Evolutionary conservation across 495 filamentous ascomycete species (phyloP), one percentile per base, ranked within the genome.

Genomic region (Stereocaulon alpinum): DNA sequence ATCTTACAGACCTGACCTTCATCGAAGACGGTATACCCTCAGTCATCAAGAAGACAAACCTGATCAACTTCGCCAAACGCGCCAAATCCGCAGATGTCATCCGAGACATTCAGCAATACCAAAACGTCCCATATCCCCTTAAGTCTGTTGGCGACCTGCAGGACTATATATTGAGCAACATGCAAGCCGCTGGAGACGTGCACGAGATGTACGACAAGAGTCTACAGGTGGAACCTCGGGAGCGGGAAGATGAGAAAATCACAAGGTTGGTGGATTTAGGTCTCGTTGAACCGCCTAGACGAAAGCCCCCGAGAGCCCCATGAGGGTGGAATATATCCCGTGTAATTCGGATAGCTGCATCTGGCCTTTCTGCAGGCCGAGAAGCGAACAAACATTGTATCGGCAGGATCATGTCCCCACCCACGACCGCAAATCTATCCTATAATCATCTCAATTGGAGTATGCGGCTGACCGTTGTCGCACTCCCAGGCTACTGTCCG

Each of bases 171-270:
- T 77, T 96, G 59, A 88, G 83, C 67, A 96, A 95, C 70, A 92
- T 98, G 82, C 85, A 92, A 74, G 82, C 82, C 11, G 93, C 93
- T 2, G 87, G 88, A 45, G 94, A 97, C 69, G 92, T 98, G 61
- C 91, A 96, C 71, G 91, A 97, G 77, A 96, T 97, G 94, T 98
- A 96, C 73, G 89, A 97, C 68, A 87, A 87, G 74, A 95, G 89
- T 69, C 77, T 97, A 76, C 78, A 82, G 62, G 85, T 98, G 54
- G 93, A 98, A 72, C 93, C 94, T 48, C 79, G 94, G 65, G 93
- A 97, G 73, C 80, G 93, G 63, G 93, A 97, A 72, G 93, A 98
- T 70, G 93, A 98, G 74, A 89, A 88, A 76, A 88, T 89, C 76
- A 85, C 86, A 71, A 86, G 86, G 86, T 88, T 80, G 62, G 65